Base-by-base conservation (phyloP, 257 asterid species). In the Paulownia fortunei region DNA sequence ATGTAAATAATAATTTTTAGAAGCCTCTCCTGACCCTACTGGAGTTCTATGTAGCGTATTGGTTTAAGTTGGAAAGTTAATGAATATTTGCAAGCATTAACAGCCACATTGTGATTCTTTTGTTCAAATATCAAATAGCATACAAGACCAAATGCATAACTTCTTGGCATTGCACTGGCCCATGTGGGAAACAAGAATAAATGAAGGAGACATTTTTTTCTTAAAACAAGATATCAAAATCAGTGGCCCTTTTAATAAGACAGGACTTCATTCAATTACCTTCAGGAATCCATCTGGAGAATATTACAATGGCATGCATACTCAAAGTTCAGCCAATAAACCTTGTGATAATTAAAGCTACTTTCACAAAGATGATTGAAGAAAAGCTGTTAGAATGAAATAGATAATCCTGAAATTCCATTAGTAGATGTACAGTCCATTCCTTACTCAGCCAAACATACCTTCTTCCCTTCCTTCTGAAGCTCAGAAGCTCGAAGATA, bases 391-490 rank as follows among this genome's bases (percentile, higher is more conserved):
- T n/a, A 1, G 39, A 0, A 24, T 59, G 39, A 60, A 60, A 60
- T 60, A 60, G 21, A 60, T 15, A 12, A n/a, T 61, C 3, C 27
- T 63, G 16, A 69, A 23, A 15, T 13, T 26, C 37, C 37, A 21
- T 10, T 46, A 11, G n/a, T 0, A n/a, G n/a, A 52, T 0, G 19
- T 24, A 75, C 23, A 47, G 16, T 59, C 18, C 21, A 46, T 37
- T 56, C 7, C 26, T 47, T 12, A 68, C 16, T 26, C 46, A 34
- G 27, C 9, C 10, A 16, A 70, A 39, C 9, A 23, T 84, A 94
- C 99, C 99, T 94, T 96, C 86, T 94, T 96, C 73, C 99, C 98
- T 80, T 96, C 98, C 83, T 92, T 96, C 86, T 96, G 99, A 87
- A 96, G 98, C 87, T 96, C 98, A 74, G 99, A 89, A 80, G 99